Evolutionary conservation across 2,329 filamentous ascomycete genomes (phyloP).

Genomic region (Neopestalotiopsis clavispora): DNA sequence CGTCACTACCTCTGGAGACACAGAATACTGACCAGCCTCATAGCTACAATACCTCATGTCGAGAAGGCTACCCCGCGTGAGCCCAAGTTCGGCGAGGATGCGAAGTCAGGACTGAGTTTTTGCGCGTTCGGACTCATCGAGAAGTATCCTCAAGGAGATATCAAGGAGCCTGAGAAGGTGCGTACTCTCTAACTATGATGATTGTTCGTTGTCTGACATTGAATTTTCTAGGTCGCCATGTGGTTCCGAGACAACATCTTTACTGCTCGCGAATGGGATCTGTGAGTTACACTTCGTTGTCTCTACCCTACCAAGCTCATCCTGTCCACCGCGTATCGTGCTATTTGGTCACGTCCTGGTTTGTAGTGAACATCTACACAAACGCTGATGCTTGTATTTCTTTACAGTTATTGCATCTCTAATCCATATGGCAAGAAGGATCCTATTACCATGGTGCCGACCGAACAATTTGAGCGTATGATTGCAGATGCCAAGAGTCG

Average conservation of each 20-base stretch:
- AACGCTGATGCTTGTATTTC: neutral
- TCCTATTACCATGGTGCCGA: slow-evolving; percentile 70
- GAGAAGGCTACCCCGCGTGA: neutral
- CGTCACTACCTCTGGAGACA: too few relatives aligned
- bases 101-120: neutral
- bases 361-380: neutral
- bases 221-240: slow-evolving; percentile 39
- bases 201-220: neutral
- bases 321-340: neutral
- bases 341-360: neutral
- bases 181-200: neutral
- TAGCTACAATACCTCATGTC: too few relatives aligned
- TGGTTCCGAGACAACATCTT: slow-evolving; percentile 65
- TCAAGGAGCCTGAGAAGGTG: neutral
- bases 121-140: neutral
- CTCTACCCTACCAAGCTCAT: neutral
- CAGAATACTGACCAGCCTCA: too few relatives aligned
- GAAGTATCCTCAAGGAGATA: too few relatives aligned
- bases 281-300: slow-evolving; percentile 60
- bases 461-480: slow-evolving; percentile 67
- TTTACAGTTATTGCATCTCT: slow-evolving; percentile 61
- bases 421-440: slow-evolving; percentile 32
- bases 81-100: neutral
- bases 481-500: slow-evolving; percentile 68
- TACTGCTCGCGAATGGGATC: slow-evolving; percentile 70